Evolutionary conservation across 306 rosid species (phyloP).

Genomic region (Vachellia collinsii): DNA sequence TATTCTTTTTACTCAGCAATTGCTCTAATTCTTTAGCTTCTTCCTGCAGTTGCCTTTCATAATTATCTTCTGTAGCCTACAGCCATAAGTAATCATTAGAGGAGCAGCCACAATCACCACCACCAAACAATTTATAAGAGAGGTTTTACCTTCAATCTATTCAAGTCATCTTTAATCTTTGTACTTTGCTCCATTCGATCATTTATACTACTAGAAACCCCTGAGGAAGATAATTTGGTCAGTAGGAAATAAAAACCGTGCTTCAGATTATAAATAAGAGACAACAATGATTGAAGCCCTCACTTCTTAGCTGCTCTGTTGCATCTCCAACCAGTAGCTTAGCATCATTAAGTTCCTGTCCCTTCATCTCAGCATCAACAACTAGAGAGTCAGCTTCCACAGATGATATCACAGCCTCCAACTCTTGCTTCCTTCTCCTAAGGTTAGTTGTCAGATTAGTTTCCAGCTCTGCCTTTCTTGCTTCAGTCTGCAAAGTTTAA

Average conservation of each 20-base stretch:
- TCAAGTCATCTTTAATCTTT: conserved; percentile 77
- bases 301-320: conserved; percentile 74
- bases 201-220: conserved; percentile 67
- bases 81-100: conserved; percentile 41
- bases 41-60: conserved; percentile 86
- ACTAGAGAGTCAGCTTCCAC: conserved; percentile 64
- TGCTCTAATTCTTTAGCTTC: conserved; percentile 93
- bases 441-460: conserved; percentile 96
- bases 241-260: conserved; percentile 36
- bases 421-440: conserved; percentile 89
- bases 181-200: conserved; percentile 56
- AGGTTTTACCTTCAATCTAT: conserved; percentile 73
- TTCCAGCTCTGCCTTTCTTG: conserved; percentile 93
- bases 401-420: conserved; percentile 76
- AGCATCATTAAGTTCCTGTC: conserved; percentile 75
- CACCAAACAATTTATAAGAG: conserved; percentile 35
- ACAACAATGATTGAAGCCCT: conserved; percentile 42
- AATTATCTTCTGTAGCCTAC: conserved; percentile 83
- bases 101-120: conserved; percentile 35
- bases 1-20: conserved; percentile 74
- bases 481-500: conserved; percentile 68
- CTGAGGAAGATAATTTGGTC: conserved; percentile 56
- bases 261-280: conserved; percentile 36
- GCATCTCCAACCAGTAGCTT: conserved; percentile 73
- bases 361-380: conserved; percentile 70